Evolutionary conservation across 2,329 filamentous ascomycete species (phyloP).

Genomic region (Aspergillus latus): DNA sequence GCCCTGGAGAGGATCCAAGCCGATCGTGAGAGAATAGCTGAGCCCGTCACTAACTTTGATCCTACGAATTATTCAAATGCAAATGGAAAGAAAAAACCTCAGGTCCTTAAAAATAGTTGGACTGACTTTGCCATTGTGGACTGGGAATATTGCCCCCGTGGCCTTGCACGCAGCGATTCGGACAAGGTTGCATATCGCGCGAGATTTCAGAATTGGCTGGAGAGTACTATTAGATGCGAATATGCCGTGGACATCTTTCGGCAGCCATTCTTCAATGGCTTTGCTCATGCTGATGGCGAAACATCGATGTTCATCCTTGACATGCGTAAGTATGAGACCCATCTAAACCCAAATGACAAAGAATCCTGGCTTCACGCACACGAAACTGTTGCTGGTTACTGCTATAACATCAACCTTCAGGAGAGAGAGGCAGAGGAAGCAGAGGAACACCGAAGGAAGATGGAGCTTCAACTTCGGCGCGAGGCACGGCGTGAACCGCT

Average conservation of each 20-base stretch:
- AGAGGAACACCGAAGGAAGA: slow-evolving; percentile 13
- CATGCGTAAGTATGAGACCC: slow-evolving; percentile 17
- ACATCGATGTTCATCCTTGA: slow-evolving; percentile 25
- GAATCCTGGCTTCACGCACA: slow-evolving; percentile 31
- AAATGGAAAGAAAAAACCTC: neutral
- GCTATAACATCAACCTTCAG: slow-evolving; percentile 28
- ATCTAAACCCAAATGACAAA: slow-evolving; percentile 23
- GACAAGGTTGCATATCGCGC: slow-evolving; percentile 18
- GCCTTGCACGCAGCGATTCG: neutral
- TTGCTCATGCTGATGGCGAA: slow-evolving; percentile 31
- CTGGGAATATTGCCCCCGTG: slow-evolving; percentile 29
- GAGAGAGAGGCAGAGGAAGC: slow-evolving; percentile 24
- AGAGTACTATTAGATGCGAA: slow-evolving; percentile 18
- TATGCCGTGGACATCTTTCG: slow-evolving; percentile 30
- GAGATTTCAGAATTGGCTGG: slow-evolving; percentile 27
- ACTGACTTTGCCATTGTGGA: slow-evolving; percentile 17
- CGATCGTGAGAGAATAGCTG: neutral
- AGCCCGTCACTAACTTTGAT: neutral
- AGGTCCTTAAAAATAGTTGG: slow-evolving; percentile 13
- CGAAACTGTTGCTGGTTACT: slow-evolving; percentile 36
- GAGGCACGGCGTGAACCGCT: slow-evolving; percentile 13
- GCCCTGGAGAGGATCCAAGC: slow-evolving; percentile 1
- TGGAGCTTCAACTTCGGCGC: slow-evolving; percentile 16
- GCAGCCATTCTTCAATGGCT: slow-evolving; percentile 34
- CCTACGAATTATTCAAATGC: neutral